Percentiles rank a stretch among this genome's conserved stretches.
These are phyloP conservation scores for Saturnispora diversa DNA, from an alignment of 805 yeast genomes.

Conservation along the genomic window DNA sequence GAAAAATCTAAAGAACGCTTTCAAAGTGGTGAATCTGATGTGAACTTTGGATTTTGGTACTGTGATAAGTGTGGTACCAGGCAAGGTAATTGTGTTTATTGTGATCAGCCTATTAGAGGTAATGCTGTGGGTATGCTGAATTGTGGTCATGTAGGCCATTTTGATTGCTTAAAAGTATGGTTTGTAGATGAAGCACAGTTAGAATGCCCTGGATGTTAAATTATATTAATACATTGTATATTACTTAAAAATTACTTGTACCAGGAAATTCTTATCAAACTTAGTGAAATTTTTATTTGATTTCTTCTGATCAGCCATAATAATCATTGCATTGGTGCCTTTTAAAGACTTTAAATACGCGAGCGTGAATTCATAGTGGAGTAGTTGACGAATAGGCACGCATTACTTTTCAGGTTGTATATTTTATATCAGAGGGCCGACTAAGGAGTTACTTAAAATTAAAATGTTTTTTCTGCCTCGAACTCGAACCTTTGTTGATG, in stretches of 20 bases:
- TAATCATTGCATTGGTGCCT: no score
- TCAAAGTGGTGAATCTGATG: constrained; percentile 22
- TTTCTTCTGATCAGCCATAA: no score
- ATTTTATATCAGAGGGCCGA: no score
- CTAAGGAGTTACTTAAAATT: no score
- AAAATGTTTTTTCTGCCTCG: no score
- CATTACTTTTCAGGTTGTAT: no score
- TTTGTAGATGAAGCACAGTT: constrained; percentile 51
- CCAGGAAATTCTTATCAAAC: background rate
- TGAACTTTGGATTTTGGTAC: constrained; percentile 70
- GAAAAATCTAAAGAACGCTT: constrained; percentile 40
- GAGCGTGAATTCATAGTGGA: no score
- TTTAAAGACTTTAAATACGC: no score
- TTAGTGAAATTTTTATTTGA: no score
- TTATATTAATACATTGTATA: no score
- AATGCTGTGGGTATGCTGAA: constrained; percentile 48
- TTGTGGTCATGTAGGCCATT: constrained; percentile 89
- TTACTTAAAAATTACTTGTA: background rate
- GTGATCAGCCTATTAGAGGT: constrained; percentile 72
- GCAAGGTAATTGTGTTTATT: constrained; percentile 66
- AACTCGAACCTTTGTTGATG: no score
- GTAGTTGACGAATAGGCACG: no score
- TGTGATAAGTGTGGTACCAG: constrained; percentile 61
- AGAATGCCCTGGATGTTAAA: constrained; percentile 72
- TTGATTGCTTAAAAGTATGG: constrained; percentile 74